phyloP scores from a whole-genome alignment of 2,329 filamentous ascomycete species.

The Venturiaceae sp. region DNA sequence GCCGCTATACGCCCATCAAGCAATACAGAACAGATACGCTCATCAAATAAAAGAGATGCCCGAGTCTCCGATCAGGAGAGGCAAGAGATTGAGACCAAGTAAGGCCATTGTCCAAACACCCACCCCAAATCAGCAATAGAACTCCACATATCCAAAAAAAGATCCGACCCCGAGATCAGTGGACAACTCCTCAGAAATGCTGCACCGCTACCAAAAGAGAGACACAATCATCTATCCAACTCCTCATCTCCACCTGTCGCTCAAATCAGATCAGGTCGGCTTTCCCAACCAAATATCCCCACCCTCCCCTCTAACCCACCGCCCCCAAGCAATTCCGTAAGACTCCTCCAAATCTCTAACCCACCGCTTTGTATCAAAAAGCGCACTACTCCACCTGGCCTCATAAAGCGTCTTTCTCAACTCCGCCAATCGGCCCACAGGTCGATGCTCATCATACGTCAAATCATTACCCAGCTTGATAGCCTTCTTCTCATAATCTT shows the following conservation, averaged over 20 bases:
- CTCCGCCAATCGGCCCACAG: conserved; percentile 60
- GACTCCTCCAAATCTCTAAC: conserved; percentile 80
- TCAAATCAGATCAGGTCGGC: too few relatives aligned
- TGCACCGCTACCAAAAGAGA: too few relatives aligned
- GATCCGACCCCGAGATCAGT: not conserved
- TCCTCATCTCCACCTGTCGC: too few relatives aligned
- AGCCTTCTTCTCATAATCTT: conserved; percentile 60
- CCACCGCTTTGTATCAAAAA: conserved; percentile 91
- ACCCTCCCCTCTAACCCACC: conserved; percentile 78
- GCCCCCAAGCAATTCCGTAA: conserved; percentile 79
- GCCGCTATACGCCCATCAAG: too few relatives aligned
- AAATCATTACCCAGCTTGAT: conserved; percentile 23
- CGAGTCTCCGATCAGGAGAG: not conserved
- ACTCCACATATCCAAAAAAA: not conserved
- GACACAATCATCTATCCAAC: not conserved
- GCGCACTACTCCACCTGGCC: conserved; percentile 71
- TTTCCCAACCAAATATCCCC: conserved; percentile 75
- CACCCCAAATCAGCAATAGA: not conserved
- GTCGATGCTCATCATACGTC: conserved; percentile 21
- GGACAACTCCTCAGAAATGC: not conserved
- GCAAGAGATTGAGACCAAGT: not conserved
- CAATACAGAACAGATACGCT: not conserved
- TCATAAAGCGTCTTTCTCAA: conserved; percentile 75
- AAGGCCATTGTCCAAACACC: not conserved
- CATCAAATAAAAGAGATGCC: too few relatives aligned